A percentile compares a stretch with the other conserved stretches of the same genome.
Conservation (phyloP, 208 protist species). For the Leishmania major region DNA sequence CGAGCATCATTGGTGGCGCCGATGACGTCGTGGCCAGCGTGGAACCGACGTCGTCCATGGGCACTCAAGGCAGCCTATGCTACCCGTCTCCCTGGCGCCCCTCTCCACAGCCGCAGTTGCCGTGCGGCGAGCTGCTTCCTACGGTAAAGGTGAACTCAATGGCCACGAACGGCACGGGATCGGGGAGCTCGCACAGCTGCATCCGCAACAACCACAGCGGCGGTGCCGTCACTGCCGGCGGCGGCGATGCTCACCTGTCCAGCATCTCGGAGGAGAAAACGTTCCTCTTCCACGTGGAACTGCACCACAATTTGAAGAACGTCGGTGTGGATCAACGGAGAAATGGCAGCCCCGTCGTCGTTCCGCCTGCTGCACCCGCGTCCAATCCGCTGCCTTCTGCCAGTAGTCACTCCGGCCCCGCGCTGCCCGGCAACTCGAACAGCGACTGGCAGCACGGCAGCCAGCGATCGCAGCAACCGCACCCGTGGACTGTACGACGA, state of each 20-base stretch:
- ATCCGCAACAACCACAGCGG: background rate
- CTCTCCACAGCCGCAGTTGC: background rate
- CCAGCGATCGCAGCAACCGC: background rate
- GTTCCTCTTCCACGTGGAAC: slow-evolving; percentile 1
- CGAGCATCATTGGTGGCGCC: background rate
- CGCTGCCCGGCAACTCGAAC: slow-evolving; percentile 9
- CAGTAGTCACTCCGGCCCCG: slow-evolving; percentile 13
- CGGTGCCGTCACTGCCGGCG: background rate
- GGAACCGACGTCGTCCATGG: background rate
- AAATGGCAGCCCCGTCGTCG: background rate
- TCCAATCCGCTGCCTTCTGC: background rate
- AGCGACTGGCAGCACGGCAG: slow-evolving; percentile 17
- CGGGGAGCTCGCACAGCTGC: background rate
- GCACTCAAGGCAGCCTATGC: background rate
- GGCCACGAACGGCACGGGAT: background rate
- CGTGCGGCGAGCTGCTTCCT: background rate
- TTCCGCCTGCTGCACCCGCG: background rate
- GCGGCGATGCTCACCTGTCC: background rate
- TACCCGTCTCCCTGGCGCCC: background rate
- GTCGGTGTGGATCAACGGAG: background rate
- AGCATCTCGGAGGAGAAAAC: background rate
- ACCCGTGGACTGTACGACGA: background rate
- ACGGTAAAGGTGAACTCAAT: background rate
- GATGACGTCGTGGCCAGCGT: background rate
- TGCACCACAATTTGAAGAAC: background rate